Evolutionary conservation across 352 stramenopile species (phyloP).

Genomic region (Globisporangium spiculum): DNA sequence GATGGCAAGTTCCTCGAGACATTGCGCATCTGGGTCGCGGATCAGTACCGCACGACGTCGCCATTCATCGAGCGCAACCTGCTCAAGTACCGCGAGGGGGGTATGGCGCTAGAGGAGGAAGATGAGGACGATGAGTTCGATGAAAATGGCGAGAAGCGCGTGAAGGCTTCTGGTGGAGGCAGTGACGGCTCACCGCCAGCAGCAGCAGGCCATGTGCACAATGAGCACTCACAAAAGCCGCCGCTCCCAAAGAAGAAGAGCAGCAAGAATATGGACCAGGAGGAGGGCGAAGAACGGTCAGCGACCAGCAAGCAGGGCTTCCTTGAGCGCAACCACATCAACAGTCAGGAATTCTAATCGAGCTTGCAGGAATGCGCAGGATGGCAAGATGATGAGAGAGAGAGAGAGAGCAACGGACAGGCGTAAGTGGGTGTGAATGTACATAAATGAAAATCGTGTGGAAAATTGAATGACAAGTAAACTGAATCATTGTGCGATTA

Average conservation of each 20-base stretch:
- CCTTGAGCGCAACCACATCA: conserved; percentile 46
- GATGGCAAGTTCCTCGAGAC: conserved; percentile 76
- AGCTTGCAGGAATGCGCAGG: background rate
- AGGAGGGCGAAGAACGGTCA: conserved; percentile 15
- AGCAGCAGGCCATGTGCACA: conserved; percentile 15
- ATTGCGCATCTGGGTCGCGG: conserved; percentile 81
- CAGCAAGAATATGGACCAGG: conserved; percentile 14
- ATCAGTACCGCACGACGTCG: conserved; percentile 84
- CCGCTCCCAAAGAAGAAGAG: conserved; percentile 21
- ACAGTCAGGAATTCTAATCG: conserved; percentile 54
- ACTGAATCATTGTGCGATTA: background rate
- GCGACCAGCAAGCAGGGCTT: conserved; percentile 48
- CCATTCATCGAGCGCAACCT: conserved; percentile 83
- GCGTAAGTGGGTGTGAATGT: background rate
- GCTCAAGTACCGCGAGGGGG: conserved; percentile 76
- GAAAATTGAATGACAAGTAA: background rate
- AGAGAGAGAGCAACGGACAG: background rate
- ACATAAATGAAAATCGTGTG: background rate
- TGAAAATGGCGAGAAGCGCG: conserved; percentile 15
- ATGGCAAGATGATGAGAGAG: background rate
- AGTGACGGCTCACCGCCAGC: conserved; percentile 16
- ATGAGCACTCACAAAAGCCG: conserved; percentile 9
- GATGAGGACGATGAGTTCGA: conserved; percentile 20
- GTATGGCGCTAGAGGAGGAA: conserved; percentile 44
- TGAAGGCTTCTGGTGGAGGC: conserved; percentile 1